phyloP scores from a whole-genome alignment of 179 eudicot genomes.

The Camellia oleifera region DNA sequence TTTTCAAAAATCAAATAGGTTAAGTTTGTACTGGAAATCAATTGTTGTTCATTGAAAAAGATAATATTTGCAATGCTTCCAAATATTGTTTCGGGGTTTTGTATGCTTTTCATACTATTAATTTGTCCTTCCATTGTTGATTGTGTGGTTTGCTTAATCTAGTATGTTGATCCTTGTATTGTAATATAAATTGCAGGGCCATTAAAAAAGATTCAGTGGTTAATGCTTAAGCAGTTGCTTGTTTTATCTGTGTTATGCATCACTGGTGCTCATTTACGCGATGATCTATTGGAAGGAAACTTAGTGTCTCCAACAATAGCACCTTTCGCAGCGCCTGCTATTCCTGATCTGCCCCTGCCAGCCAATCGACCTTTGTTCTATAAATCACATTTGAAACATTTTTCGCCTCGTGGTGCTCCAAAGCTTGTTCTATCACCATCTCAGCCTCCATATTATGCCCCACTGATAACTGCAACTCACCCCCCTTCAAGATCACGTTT shows the following conservation, averaged over 20 bases:
- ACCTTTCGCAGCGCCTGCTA: constrained; percentile 26
- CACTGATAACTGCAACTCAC: constrained; percentile 33
- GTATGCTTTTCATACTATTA: not conserved
- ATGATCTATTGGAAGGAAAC: constrained; percentile 23
- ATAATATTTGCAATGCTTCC: not conserved
- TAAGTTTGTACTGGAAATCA: too few relatives aligned
- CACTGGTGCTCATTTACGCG: constrained; percentile 29
- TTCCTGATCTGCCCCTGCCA: constrained; percentile 30
- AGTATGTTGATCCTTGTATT: not conserved
- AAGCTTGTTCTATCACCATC: constrained; percentile 31
- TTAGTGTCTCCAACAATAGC: constrained; percentile 32
- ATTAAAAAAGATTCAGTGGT: constrained; percentile 26
- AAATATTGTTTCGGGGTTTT: not conserved
- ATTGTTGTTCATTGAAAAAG: too few relatives aligned
- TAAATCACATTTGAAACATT: constrained; percentile 27
- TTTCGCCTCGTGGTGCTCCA: constrained; percentile 29
- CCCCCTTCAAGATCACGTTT: constrained; percentile 48
- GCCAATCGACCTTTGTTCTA: constrained; percentile 24
- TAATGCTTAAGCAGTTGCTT: constrained; percentile 39
- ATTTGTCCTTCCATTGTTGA: not conserved
- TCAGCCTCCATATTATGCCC: constrained; percentile 48
- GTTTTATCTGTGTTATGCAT: constrained; percentile 32
- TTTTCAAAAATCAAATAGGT: not conserved
- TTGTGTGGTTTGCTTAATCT: not conserved
- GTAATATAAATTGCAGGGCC: constrained; percentile 37